These are phyloP conservation scores for Paragyromitra xinjiangensis DNA, from an alignment of 495 filamentous ascomycete genomes.

Conservation along the genomic window DNA sequence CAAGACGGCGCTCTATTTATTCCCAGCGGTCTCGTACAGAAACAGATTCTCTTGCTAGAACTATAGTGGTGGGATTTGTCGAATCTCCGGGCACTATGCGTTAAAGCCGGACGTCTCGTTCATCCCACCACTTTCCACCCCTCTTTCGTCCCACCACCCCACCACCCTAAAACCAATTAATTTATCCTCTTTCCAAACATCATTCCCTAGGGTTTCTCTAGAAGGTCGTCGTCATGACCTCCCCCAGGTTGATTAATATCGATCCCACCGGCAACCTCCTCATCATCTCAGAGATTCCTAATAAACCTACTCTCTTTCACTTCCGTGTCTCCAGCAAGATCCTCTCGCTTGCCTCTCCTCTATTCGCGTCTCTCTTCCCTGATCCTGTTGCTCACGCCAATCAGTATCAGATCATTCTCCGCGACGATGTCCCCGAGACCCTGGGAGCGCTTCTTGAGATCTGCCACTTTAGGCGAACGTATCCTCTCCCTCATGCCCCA, in stretches of 20 bases:
- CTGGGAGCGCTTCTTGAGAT: slow-evolving; percentile 30
- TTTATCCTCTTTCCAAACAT: background rate
- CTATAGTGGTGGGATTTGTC: background rate
- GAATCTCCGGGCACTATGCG: background rate
- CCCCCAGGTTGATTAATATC: slow-evolving; percentile 7
- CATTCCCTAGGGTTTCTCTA: background rate
- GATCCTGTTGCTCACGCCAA: slow-evolving; percentile 10
- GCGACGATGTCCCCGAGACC: slow-evolving; percentile 12
- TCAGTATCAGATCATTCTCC: slow-evolving; percentile 16
- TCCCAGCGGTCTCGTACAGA: too few relatives aligned
- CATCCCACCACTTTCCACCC: background rate
- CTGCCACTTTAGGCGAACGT: slow-evolving; percentile 35
- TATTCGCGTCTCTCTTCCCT: slow-evolving; percentile 49
- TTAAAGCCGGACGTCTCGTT: background rate
- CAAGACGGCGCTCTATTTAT: too few relatives aligned
- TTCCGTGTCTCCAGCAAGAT: slow-evolving; percentile 52
- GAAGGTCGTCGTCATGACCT: background rate
- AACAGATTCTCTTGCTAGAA: background rate
- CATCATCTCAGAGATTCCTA: slow-evolving; percentile 12
- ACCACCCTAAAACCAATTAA: background rate
- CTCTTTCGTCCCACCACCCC: background rate
- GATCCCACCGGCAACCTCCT: slow-evolving; percentile 37
- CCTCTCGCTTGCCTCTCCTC: slow-evolving; percentile 50
- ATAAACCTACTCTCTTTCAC: background rate
- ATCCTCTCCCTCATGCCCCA: slow-evolving; percentile 19